phyloP scores from a whole-genome alignment of 2,329 filamentous ascomycete genomes.

The Epichloe amarillans region DNA sequence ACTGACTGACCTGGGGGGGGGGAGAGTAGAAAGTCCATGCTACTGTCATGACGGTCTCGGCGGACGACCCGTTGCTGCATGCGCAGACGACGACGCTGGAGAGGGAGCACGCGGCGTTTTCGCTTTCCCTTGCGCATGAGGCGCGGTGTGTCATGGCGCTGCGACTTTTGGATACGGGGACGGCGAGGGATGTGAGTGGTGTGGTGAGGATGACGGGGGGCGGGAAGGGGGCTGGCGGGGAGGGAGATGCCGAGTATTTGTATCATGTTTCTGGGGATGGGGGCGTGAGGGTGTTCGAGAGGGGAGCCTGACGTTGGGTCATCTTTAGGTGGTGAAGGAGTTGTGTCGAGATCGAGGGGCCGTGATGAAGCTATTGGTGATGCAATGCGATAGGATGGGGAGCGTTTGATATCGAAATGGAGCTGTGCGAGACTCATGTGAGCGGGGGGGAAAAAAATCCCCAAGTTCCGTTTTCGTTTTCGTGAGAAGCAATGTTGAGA shows the following conservation, averaged over 20 bases:
- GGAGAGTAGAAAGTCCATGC: slow-evolving; percentile 43
- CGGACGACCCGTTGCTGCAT: slow-evolving; percentile 58
- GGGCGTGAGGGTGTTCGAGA: slow-evolving; percentile 69
- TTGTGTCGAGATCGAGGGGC: too few species aligned
- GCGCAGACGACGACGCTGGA: slow-evolving; percentile 52
- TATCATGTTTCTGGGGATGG: slow-evolving; percentile 75
- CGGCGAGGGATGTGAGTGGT: slow-evolving; percentile 82
- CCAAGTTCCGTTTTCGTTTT: too few species aligned
- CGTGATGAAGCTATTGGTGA: too few species aligned
- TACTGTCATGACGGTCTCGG: slow-evolving; percentile 54
- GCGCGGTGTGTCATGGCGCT: slow-evolving; percentile 60
- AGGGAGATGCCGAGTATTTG: slow-evolving; percentile 52
- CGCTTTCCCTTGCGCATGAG: slow-evolving; percentile 59
- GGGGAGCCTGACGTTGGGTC: slow-evolving; percentile 35
- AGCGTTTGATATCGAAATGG: too few species aligned
- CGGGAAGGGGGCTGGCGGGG: slow-evolving; percentile 17
- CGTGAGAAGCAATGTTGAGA: too few species aligned
- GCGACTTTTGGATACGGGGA: slow-evolving; percentile 69
- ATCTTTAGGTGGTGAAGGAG: background rate
- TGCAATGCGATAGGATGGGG: too few species aligned
- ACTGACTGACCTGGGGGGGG: too few species aligned
- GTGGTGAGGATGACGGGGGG: slow-evolving; percentile 66
- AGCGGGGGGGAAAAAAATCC: too few species aligned
- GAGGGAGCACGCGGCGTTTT: slow-evolving; percentile 55
- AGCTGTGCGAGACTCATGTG: too few species aligned